A percentile compares a stretch with the other conserved stretches of the same genome.
Evolutionary conservation across 257 asterid genomes (phyloP).

Genomic region (Solanum virginianum): DNA sequence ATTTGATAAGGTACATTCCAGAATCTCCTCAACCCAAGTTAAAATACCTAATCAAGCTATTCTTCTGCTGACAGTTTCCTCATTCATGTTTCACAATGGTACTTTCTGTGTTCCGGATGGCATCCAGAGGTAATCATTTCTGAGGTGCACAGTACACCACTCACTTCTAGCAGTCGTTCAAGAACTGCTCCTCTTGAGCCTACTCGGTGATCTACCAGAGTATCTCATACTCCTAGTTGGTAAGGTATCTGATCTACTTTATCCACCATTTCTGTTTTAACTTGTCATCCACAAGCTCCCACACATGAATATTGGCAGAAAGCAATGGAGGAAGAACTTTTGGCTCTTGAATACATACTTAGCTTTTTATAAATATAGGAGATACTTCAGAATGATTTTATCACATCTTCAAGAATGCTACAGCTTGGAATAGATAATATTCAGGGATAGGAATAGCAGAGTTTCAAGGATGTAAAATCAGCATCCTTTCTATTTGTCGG

Average conservation of each 20-base stretch:
- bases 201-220: no score
- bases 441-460: not conserved
- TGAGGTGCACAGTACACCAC: not conserved
- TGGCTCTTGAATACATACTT: no score
- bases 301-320: no score
- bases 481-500: not conserved
- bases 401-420: not conserved
- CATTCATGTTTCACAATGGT: not conserved
- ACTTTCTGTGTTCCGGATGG: not conserved
- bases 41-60: not conserved
- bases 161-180: not conserved
- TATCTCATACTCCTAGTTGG: no score
- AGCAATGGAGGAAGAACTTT: no score
- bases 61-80: not conserved
- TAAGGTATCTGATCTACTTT: no score
- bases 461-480: no score
- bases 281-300: no score
- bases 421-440: not conserved
- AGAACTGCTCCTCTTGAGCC: no score
- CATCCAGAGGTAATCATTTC: not conserved
- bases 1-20: not conserved
- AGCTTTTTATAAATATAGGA: not conserved
- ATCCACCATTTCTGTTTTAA: no score
- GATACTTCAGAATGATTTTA: not conserved
- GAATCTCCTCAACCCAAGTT: not conserved